phyloP scores from a whole-genome alignment of 2,329 filamentous ascomycete species.

The Chaetomiaceae sp. region DNA sequence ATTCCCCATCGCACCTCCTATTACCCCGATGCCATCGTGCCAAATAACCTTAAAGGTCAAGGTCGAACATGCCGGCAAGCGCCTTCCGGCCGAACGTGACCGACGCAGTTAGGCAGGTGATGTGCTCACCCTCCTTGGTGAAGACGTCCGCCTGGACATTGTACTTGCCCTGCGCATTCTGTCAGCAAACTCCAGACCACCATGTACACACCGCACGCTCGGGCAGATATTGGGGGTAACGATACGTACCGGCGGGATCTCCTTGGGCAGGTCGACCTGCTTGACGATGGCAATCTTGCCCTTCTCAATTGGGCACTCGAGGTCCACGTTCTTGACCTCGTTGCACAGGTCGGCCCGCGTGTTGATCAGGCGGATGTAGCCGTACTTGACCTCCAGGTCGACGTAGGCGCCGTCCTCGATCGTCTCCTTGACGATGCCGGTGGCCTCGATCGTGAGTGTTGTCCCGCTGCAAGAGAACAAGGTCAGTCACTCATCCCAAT shows the following conservation, averaged over 20 bases:
- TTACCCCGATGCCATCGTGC: no score
- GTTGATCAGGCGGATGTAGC: constrained; percentile 81
- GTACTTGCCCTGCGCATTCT: constrained; percentile 67
- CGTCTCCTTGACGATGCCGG: constrained; percentile 64
- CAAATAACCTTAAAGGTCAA: constrained; percentile 32
- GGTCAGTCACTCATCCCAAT: neutral
- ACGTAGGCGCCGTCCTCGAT: constrained; percentile 78
- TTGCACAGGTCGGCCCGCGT: constrained; percentile 81
- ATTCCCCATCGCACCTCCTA: neutral
- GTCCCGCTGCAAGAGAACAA: constrained; percentile 53
- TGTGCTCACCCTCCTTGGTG: constrained; percentile 62
- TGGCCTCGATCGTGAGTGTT: constrained; percentile 70
- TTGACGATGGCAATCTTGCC: constrained; percentile 70
- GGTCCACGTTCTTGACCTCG: constrained; percentile 78
- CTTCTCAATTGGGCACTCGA: constrained; percentile 81
- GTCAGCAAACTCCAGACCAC: constrained; percentile 18
- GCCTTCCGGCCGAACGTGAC: constrained; percentile 52
- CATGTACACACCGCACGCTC: neutral
- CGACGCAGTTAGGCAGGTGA: constrained; percentile 80
- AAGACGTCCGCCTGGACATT: constrained; percentile 81
- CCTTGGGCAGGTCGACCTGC: constrained; percentile 72
- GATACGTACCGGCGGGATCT: constrained; percentile 78
- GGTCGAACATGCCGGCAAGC: constrained; percentile 35
- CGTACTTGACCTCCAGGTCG: constrained; percentile 83
- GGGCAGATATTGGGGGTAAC: neutral